These are phyloP conservation scores for Kluyveromyces starmeri DNA, from an alignment of 805 yeast genomes.

Conservation along the genomic window DNA sequence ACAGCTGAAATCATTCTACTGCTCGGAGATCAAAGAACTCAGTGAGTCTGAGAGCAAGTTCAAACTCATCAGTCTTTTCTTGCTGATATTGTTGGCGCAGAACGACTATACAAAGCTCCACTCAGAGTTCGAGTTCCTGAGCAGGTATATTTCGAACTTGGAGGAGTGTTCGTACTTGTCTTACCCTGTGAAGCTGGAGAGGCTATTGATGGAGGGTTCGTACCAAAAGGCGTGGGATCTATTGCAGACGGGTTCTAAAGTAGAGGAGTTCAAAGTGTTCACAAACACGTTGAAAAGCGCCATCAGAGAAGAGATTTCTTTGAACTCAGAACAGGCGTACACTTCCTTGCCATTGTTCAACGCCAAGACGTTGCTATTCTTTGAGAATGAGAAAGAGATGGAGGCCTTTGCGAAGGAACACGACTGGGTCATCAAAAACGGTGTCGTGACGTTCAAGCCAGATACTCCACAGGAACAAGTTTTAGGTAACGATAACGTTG, in stretches of 20 bases:
- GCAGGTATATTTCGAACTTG: slow-evolving; percentile 34
- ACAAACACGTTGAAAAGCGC: slow-evolving; percentile 68
- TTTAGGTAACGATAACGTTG: slow-evolving; percentile 41
- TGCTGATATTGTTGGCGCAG: slow-evolving; percentile 68
- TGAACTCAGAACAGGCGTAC: slow-evolving; percentile 75
- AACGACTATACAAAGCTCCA: slow-evolving; percentile 86
- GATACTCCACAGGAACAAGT: slow-evolving; percentile 27
- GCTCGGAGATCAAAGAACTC: slow-evolving; percentile 28
- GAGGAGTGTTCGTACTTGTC: slow-evolving; percentile 65
- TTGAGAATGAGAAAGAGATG: slow-evolving; percentile 47
- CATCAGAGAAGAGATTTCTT: slow-evolving; percentile 77
- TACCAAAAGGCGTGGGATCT: slow-evolving; percentile 85
- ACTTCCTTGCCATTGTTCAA: slow-evolving; percentile 67
- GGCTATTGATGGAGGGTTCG: slow-evolving; percentile 93
- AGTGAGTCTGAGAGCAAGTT: slow-evolving; percentile 50
- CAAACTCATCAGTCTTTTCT: slow-evolving; percentile 66
- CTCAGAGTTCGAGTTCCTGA: slow-evolving; percentile 72
- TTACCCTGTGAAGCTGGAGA: slow-evolving; percentile 83
- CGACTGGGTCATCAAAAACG: slow-evolving; percentile 50
- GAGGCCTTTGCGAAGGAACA: slow-evolving; percentile 43
- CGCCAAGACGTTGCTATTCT: slow-evolving; percentile 71
- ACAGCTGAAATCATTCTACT: slow-evolving; percentile 73
- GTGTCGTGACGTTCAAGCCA: slow-evolving; percentile 39
- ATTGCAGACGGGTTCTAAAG: slow-evolving; percentile 34
- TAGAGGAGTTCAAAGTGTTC: slow-evolving; percentile 71